Evolutionary conservation across 1,284 basidiomycete genomes (phyloP).

Genomic region (Ceratobasidium sp.): DNA sequence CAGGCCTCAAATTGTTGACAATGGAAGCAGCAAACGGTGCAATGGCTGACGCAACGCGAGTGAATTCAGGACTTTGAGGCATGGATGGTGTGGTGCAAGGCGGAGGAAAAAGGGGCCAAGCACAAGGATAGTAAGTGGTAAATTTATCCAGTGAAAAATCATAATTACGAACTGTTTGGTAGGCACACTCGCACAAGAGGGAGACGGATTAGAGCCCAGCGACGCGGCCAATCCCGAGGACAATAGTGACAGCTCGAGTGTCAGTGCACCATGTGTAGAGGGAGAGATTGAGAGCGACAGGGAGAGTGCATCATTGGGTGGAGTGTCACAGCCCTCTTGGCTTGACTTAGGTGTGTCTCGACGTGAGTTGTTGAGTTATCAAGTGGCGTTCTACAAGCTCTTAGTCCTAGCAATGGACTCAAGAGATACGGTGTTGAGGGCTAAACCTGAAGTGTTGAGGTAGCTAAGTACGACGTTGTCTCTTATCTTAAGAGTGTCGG

Average conservation of each 20-base stretch:
- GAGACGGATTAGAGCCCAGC: not conserved
- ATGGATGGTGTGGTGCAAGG: constrained; percentile 16
- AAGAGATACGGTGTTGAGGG: no score
- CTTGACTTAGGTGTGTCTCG: no score
- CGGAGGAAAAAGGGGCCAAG: not conserved
- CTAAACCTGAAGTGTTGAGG: no score
- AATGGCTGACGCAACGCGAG: constrained; percentile 27
- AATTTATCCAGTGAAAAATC: not conserved
- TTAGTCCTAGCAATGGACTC: no score
- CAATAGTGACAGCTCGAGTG: not conserved
- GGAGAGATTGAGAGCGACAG: not conserved
- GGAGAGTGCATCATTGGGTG: no score
- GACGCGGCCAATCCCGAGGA: not conserved
- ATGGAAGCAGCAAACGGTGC: constrained; percentile 20
- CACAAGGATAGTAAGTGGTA: not conserved
- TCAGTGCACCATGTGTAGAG: not conserved
- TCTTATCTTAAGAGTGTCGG: no score
- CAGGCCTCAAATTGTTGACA: constrained; percentile 21
- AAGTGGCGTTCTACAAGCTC: no score
- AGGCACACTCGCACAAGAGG: not conserved
- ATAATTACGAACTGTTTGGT: not conserved
- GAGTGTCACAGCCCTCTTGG: no score
- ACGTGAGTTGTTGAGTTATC: no score
- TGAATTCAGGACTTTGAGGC: constrained; percentile 26
- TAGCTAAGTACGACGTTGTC: no score